Evolutionary conservation across 805 yeast species (phyloP), one percentile per base, ranked within the genome.

Genomic region (Saccharomycopsis fibuligera): DNA sequence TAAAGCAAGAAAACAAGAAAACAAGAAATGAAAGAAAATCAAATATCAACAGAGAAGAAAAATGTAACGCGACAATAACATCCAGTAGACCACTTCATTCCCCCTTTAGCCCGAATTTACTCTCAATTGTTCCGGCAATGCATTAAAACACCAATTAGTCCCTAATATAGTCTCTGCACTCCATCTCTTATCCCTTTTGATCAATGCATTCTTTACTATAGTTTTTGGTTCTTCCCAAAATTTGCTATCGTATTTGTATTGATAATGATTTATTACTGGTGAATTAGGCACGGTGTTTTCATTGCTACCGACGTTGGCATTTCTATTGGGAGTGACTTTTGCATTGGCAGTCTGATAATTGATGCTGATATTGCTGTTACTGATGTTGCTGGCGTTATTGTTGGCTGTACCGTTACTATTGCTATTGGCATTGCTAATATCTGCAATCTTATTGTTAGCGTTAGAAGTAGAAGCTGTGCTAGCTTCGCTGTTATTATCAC

Each of bases 181-280:
- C 36, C 66, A 42, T 30, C 85, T 66, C 23, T 62, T 60, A 40
- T 75, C 79, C 39, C 80, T 68, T 48, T 76, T 69, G 35, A 72
- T 66, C 22, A 81, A 62, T 47, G 79, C 64, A 8, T 63, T 62
- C 37, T 70, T 72, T n/a, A 81, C 86, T 14, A 81, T 60, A 14
- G 55, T 59, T 54, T 70, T 79, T 1, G 79, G 79, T 2, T 63
- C 67, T 1, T 51, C 55, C 79, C 79, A 78, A 23, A 66, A 68
- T 2, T 53, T 50, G 2, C 40, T 42, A 14, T 55, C 50, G 60
- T 60, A 59, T 1, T 35, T 43, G 8, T 55, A 60, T 30, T 42
- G 48, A 10, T 55, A 49, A 33, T 58, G 58, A 35, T 57, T 54
- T 1, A 38, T 35, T 24, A 35, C 16, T 10, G 44, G 30, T 6